These are phyloP conservation scores for Tephrocybe sp. DNA, from an alignment of 768 basidiomycete species.

Conservation along the genomic window DNA sequence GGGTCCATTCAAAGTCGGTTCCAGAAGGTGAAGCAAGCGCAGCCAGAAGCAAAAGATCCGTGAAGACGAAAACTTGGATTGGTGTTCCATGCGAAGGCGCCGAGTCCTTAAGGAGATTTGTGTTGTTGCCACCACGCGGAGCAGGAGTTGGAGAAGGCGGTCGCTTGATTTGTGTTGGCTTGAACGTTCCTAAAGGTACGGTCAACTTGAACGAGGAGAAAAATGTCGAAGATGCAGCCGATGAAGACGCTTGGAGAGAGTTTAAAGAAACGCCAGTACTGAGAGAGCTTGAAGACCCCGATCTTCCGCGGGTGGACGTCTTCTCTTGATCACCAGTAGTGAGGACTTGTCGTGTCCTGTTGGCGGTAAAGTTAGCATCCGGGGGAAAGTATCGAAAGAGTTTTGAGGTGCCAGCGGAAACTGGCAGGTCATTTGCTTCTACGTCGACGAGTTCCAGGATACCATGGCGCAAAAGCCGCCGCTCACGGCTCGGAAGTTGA, in stretches of 20 bases:
- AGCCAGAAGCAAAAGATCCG: conserved; percentile 66
- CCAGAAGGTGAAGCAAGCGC: conserved; percentile 24
- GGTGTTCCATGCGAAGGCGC: conserved; percentile 6
- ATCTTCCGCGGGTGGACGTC: conserved; percentile 31
- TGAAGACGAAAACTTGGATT: conserved; percentile 46
- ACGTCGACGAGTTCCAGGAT: conserved; percentile 43
- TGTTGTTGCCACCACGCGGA: background rate
- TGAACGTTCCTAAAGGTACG: conserved; percentile 8
- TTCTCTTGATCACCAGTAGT: conserved; percentile 47
- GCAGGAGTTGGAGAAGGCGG: conserved; percentile 10
- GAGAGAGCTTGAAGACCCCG: conserved; percentile 33
- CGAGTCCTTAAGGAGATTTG: background rate
- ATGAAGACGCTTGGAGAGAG: conserved; percentile 15
- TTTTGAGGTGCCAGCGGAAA: conserved; percentile 1
- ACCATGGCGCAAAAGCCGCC: conserved; percentile 73
- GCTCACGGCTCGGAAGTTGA: conserved; percentile 65
- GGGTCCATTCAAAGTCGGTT: conserved; percentile 19
- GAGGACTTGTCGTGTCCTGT: conserved; percentile 31
- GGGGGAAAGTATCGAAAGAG: conserved; percentile 8
- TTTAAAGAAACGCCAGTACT: conserved; percentile 21
- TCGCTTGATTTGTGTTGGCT: conserved; percentile 4
- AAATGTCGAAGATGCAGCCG: conserved; percentile 11
- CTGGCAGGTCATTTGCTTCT: conserved; percentile 21
- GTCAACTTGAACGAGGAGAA: conserved; percentile 17
- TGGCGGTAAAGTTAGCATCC: conserved; percentile 10